Evolutionary conservation across 805 yeast genomes (phyloP).

Genomic region (Candida koratica): DNA sequence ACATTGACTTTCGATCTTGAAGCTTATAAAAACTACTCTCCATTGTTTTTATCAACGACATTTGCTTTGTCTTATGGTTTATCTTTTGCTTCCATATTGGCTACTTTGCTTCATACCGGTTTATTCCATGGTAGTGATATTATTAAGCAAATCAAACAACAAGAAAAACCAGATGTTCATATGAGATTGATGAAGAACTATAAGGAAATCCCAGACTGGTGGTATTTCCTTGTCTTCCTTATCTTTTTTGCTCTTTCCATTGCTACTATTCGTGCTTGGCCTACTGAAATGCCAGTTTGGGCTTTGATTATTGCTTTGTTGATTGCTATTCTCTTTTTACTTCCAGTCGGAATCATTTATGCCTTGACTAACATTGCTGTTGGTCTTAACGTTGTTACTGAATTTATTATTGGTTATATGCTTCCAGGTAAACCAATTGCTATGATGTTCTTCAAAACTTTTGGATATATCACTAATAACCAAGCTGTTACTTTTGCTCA

Average conservation of each 20-base stretch:
- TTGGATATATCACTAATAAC: constrained; percentile 44
- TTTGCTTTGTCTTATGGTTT: constrained; percentile 58
- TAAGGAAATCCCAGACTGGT: constrained; percentile 43
- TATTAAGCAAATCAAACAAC: constrained; percentile 21
- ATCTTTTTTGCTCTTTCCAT: constrained; percentile 30
- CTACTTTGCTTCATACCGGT: constrained; percentile 54
- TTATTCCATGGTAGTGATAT: constrained; percentile 58
- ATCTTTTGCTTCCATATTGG: constrained; percentile 56
- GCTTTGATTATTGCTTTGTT: constrained; percentile 34
- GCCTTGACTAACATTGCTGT: constrained; percentile 25
- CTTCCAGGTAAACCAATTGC: constrained; percentile 47
- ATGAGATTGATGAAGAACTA: constrained; percentile 49
- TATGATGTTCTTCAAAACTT: constrained; percentile 46
- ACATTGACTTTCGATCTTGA: constrained; percentile 38
- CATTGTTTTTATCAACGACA: constrained; percentile 56
- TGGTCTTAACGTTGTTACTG: constrained; percentile 39
- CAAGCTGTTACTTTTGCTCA: constrained; percentile 50
- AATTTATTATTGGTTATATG: constrained; percentile 42
- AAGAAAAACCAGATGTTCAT: constrained; percentile 35
- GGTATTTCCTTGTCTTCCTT: constrained; percentile 24
- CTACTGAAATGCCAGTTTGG: constrained; percentile 44
- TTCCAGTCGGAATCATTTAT: constrained; percentile 39
- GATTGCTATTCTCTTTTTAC: constrained; percentile 36
- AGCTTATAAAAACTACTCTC: constrained; percentile 57
- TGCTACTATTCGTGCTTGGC: constrained; percentile 36